A percentile compares a stretch with the other conserved stretches of the same genome.
Evolutionary conservation across 306 rosid genomes (phyloP).

Genomic region (Neltuma alba): DNA sequence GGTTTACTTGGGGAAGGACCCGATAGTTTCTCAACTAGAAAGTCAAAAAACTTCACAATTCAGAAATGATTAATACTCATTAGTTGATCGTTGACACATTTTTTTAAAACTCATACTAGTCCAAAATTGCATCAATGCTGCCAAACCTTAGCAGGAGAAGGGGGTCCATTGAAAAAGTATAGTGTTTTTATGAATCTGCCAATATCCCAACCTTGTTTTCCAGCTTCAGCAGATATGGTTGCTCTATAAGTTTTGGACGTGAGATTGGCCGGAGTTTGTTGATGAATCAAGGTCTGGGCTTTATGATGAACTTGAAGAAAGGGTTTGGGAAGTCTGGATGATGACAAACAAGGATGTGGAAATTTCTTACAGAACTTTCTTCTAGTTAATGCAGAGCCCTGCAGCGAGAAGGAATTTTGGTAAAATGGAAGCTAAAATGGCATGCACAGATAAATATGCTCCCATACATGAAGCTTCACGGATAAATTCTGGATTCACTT

Average conservation of each 20-base stretch:
- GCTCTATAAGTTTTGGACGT: constrained; percentile 45
- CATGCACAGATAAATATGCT: constrained; percentile 25
- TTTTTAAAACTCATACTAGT: background rate
- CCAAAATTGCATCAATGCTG: constrained; percentile 9
- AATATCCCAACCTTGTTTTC: constrained; percentile 75
- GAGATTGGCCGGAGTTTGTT: constrained; percentile 34
- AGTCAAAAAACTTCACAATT: constrained; percentile 79
- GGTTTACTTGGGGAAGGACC: constrained; percentile 62
- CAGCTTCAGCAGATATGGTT: constrained; percentile 61
- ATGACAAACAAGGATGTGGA: constrained; percentile 42
- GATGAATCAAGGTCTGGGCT: constrained; percentile 43
- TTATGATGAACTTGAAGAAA: constrained; percentile 67
- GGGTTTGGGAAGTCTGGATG: constrained; percentile 63
- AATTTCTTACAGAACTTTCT: constrained; percentile 39
- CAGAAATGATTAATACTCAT: constrained; percentile 50
- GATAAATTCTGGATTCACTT: constrained; percentile 3
- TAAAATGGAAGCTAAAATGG: constrained; percentile 11
- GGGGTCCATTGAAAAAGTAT: constrained; percentile 78
- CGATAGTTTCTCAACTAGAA: constrained; percentile 67
- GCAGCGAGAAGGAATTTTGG: constrained; percentile 37
- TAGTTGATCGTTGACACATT: constrained; percentile 43
- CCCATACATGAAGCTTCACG: constrained; percentile 1
- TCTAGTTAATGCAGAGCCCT: constrained; percentile 63
- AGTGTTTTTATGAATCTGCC: constrained; percentile 79
- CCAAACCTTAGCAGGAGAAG: constrained; percentile 85